phyloP scores from a whole-genome alignment of 192 early-diverging fungal species.

The Backusella tuberculispora region DNA sequence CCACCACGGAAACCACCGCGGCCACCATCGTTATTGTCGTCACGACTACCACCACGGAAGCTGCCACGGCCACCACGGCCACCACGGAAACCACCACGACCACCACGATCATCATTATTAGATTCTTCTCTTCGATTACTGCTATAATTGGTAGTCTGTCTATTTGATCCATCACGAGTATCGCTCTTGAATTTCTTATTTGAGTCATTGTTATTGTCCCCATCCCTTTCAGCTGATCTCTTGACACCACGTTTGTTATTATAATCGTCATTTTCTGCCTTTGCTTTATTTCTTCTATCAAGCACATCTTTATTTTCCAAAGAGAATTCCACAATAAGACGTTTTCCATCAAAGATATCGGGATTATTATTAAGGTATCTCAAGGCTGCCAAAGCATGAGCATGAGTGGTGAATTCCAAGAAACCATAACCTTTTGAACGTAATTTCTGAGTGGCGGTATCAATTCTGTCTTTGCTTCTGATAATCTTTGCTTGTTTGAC shows the following conservation, averaged over 20 bases:
- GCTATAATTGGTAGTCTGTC: not conserved
- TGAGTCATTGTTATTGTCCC: not conserved
- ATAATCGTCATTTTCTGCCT: not conserved
- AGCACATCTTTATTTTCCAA: conserved; percentile 71
- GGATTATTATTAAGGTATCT: conserved; percentile 89
- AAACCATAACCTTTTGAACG: conserved; percentile 92
- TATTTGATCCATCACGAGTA: not conserved
- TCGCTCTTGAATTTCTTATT: conserved; percentile 11
- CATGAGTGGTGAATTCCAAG: conserved; percentile 86
- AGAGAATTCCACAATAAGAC: conserved; percentile 89
- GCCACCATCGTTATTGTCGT: not conserved
- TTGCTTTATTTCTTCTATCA: conserved; percentile 12
- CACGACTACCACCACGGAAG: not conserved
- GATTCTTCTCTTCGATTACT: not conserved
- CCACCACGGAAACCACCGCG: conserved; percentile 16
- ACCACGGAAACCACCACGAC: conserved; percentile 5
- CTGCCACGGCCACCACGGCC: conserved; percentile 18
- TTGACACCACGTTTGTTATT: not conserved
- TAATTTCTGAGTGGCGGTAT: conserved; percentile 65
- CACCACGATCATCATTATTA: not conserved
- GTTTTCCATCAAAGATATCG: conserved; percentile 60
- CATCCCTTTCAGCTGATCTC: not conserved
- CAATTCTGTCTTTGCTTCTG: conserved; percentile 76
- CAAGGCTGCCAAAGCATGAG: conserved; percentile 91
- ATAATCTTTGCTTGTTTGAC: conserved; percentile 85